phyloP scores from a whole-genome alignment of 2,329 filamentous ascomycete genomes.

The Sphaceloma murrayae region DNA sequence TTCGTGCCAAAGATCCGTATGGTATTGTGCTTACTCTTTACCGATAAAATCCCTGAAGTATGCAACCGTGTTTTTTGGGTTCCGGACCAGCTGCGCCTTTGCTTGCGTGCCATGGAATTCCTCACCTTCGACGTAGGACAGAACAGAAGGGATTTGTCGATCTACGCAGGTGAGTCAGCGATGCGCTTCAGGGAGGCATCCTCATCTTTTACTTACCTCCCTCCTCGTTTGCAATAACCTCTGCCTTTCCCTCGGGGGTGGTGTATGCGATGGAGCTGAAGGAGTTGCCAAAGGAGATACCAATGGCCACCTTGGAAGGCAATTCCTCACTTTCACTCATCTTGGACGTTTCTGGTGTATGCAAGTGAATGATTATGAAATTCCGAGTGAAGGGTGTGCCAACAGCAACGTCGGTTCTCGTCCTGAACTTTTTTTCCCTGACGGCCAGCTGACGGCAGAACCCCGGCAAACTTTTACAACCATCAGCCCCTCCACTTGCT shows the following conservation, averaged over 20 bases:
- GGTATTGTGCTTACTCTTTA: slow-evolving; percentile 63
- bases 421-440: slow-evolving; percentile 13
- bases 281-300: slow-evolving; percentile 95
- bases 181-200: background rate
- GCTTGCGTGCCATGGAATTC: slow-evolving; percentile 95
- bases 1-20: background rate
- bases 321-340: slow-evolving; percentile 45
- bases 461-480: slow-evolving; percentile 5
- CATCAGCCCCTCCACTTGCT: background rate
- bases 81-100: slow-evolving; percentile 86
- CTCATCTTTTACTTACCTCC: slow-evolving; percentile 53
- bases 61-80: slow-evolving; percentile 83
- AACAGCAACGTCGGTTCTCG: slow-evolving; percentile 4
- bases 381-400: background rate
- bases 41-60: slow-evolving; percentile 95
- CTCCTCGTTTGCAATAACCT: slow-evolving; percentile 98
- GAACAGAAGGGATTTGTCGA: slow-evolving; percentile 87
- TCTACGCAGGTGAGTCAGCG: slow-evolving; percentile 43
- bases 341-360: no score
- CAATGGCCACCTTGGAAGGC: slow-evolving; percentile 62
- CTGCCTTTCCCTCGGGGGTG: slow-evolving; percentile 76
- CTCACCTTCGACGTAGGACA: slow-evolving; percentile 92
- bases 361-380: no score
- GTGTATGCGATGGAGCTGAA: slow-evolving; percentile 96
- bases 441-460: background rate